These are phyloP conservation scores for Hyphopichia homilentoma DNA, from an alignment of 805 yeast genomes.

Conservation along the genomic window DNA sequence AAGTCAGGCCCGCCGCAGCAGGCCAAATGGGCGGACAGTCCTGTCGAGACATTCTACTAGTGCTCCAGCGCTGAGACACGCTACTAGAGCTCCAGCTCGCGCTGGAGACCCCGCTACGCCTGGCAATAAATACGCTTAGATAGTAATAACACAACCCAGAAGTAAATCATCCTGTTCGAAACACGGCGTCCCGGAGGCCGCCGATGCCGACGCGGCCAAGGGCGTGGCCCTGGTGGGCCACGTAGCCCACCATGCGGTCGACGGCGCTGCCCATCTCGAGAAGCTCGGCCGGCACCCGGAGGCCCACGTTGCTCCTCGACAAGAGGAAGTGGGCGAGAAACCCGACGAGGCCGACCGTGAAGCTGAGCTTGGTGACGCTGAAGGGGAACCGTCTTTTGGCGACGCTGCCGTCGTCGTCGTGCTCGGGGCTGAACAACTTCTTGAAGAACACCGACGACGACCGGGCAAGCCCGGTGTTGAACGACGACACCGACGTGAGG, in stretches of 20 bases:
- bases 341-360: constrained; percentile 39
- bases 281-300: constrained; percentile 6
- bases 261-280: constrained; percentile 9
- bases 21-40: no score
- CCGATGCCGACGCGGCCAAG: constrained; percentile 35
- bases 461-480: constrained; percentile 21
- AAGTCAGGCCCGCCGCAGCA: no score
- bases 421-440: constrained; percentile 18
- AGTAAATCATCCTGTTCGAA: no score
- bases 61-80: no score
- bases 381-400: constrained; percentile 9
- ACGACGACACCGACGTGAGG: constrained; percentile 24
- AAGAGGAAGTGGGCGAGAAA: constrained; percentile 32
- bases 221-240: constrained; percentile 13
- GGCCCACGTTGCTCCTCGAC: constrained; percentile 16
- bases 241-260: constrained; percentile 11
- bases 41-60: no score
- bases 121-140: no score
- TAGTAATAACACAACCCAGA: no score
- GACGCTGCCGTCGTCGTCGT: constrained; percentile 6
- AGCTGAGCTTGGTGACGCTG: constrained; percentile 28
- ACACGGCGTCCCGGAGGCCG: constrained; percentile 24
- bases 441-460: constrained; percentile 29
- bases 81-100: no score
- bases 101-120: no score